These are phyloP conservation scores for Saccharomycopsis selenospora DNA, from an alignment of 805 yeast genomes.

Conservation along the genomic window DNA sequence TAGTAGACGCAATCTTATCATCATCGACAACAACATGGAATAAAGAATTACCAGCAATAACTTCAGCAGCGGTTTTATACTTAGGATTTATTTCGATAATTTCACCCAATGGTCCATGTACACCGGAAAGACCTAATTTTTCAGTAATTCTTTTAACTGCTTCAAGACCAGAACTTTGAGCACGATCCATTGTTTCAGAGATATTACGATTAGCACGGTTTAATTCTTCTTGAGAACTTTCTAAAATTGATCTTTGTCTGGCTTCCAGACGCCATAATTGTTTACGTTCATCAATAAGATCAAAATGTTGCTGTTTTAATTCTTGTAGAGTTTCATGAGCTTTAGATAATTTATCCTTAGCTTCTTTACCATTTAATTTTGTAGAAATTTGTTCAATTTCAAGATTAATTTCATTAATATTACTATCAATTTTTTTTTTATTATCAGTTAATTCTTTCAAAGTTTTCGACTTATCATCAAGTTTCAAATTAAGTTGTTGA, in stretches of 20 bases:
- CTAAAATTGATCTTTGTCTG: slow-evolving; percentile 47
- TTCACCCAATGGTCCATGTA: slow-evolving; percentile 82
- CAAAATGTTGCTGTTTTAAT: slow-evolving; percentile 36
- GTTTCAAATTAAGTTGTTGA: slow-evolving; percentile 27
- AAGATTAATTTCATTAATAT: slow-evolving; percentile 25
- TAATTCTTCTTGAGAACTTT: slow-evolving; percentile 49
- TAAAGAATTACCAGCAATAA: slow-evolving; percentile 77
- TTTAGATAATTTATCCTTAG: slow-evolving; percentile 29
- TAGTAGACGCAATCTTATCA: slow-evolving; percentile 70
- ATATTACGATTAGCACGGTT: slow-evolving; percentile 52
- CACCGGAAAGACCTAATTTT: slow-evolving; percentile 54
- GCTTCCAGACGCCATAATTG: slow-evolving; percentile 74
- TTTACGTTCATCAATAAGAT: slow-evolving; percentile 60
- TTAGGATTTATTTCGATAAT: slow-evolving; percentile 73
- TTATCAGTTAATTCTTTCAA: slow-evolving; percentile 25
- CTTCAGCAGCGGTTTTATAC: slow-evolving; percentile 81
- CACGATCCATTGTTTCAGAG: slow-evolving; percentile 68
- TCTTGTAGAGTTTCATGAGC: slow-evolving; percentile 26
- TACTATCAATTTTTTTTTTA: slow-evolving; percentile 13
- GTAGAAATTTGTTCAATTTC: slow-evolving; percentile 32
- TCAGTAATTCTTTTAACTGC: slow-evolving; percentile 59
- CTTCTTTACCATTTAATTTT: slow-evolving; percentile 32
- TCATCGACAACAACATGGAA: slow-evolving; percentile 87
- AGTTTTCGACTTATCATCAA: slow-evolving; percentile 26
- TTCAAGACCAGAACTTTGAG: slow-evolving; percentile 59